Percentiles rank a stretch among this genome's conserved stretches.
Evolutionary conservation across 805 yeast genomes (phyloP).

Genomic region (Metschnikowia sp.): DNA sequence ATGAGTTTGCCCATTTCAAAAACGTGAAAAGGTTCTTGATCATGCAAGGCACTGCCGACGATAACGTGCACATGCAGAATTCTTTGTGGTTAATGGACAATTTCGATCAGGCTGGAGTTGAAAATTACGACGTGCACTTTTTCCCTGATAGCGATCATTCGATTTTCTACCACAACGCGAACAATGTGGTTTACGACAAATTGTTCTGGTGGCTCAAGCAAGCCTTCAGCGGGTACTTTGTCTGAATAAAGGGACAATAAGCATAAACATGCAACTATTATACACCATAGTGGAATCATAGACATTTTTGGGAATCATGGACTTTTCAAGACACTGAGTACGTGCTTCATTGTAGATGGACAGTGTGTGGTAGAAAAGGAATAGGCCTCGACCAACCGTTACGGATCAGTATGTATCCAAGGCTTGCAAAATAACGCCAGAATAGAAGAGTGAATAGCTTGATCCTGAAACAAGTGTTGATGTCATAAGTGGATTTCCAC

Average conservation of each 20-base stretch:
- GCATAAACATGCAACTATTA: too few species aligned
- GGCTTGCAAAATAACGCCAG: too few species aligned
- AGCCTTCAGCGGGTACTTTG: slow-evolving; percentile 30
- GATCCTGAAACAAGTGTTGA: too few species aligned
- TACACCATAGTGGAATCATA: too few species aligned
- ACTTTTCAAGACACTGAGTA: too few species aligned
- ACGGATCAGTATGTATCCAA: too few species aligned
- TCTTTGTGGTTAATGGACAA: slow-evolving; percentile 59
- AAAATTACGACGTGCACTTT: slow-evolving; percentile 79
- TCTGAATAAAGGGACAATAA: background rate
- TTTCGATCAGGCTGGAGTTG: slow-evolving; percentile 50
- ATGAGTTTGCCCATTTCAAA: slow-evolving; percentile 41
- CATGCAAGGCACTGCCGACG: slow-evolving; percentile 85
- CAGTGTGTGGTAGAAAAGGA: too few species aligned
- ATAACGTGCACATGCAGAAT: slow-evolving; percentile 77
- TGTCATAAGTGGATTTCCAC: too few species aligned
- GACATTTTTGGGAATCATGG: too few species aligned
- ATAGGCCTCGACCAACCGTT: too few species aligned
- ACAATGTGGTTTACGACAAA: slow-evolving; percentile 66
- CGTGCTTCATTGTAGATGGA: too few species aligned
- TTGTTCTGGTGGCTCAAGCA: slow-evolving; percentile 63
- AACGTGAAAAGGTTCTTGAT: slow-evolving; percentile 55
- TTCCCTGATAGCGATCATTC: slow-evolving; percentile 94
- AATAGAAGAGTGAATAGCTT: too few species aligned
- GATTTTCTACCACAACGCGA: slow-evolving; percentile 77